Base-by-base conservation (phyloP, 129 eudicot species). In the Daucus carota region DNA sequence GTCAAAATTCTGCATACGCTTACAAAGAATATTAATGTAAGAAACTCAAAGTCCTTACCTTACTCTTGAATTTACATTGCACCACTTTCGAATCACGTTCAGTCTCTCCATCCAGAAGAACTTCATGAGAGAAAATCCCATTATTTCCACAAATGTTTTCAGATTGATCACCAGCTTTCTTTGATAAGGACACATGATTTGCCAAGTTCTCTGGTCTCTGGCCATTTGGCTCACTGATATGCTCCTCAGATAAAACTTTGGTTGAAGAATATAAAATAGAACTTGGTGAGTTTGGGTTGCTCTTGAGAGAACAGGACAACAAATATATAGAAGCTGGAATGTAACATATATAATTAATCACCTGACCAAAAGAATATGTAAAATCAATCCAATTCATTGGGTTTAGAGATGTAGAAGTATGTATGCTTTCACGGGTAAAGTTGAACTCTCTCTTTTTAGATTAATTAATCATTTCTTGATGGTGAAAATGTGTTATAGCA, bases 81-180 rank as follows among this genome's bases (percentile, higher is more conserved):
- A 75, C 33, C 14, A 34, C 45, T 63, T 73, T 77, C 57, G 90
- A 83, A 48, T 65, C 81, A 42, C 86, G 69, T 65, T 84, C 84
- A 42, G 78, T 60, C 45, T 84, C 89, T 73, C 88, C 87, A 81
- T 92, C 90, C 73, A 83, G 79, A 77, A 95, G 97, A 86, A 91
- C 96, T 89, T 95, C 96, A 36, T 95, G 92, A 76, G 92, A 85
- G 82, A 90, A 95, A 44, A 95, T 89, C 32, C 88, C 96, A 72
- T 92, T 82, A 68, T 73, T 81, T 72, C 91, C 92, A 80, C 82
- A 72, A 75, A 84, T 76, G 16, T 18, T 63, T 72, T 76, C 92
- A 62, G 83, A 74, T 71, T 76, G 85, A 44, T 78, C 83, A 60
- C 76, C 74, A 66, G 72, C 60, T 62, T 82, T 84, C 74, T 60